Conservation (phyloP, 305 asterid species). For the Stenogyne calaminthoides region DNA sequence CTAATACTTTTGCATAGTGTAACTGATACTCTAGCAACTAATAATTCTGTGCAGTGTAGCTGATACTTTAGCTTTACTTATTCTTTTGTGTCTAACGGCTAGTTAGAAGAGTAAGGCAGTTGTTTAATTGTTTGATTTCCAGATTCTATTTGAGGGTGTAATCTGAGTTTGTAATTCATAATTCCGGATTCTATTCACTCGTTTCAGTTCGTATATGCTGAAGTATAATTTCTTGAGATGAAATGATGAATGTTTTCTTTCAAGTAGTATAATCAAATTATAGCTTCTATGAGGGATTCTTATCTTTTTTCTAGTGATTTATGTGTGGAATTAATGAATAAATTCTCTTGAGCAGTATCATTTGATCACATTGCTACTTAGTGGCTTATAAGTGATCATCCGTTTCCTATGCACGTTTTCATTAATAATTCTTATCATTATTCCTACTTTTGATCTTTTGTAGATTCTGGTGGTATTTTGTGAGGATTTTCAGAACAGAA, state of each 20-base stretch:
- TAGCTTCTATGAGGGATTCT: background rate
- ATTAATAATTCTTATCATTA: background rate
- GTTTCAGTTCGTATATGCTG: too few relatives aligned
- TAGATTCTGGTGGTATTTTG: slow-evolving; percentile 49
- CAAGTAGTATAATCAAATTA: background rate
- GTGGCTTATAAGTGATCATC: background rate
- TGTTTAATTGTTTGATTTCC: too few relatives aligned
- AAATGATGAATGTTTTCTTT: background rate
- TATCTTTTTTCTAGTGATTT: background rate
- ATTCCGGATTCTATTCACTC: too few relatives aligned
- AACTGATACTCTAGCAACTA: too few relatives aligned
- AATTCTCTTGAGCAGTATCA: background rate
- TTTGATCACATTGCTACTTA: background rate
- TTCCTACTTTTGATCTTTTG: background rate
- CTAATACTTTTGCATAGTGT: too few relatives aligned
- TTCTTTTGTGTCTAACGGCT: too few relatives aligned
- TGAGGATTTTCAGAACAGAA: slow-evolving; percentile 39
- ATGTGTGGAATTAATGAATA: background rate
- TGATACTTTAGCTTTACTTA: too few relatives aligned
- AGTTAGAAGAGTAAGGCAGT: too few relatives aligned
- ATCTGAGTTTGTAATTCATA: too few relatives aligned
- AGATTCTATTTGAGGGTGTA: too few relatives aligned
- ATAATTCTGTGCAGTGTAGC: too few relatives aligned
- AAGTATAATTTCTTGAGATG: background rate
- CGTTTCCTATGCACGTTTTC: background rate